Evolutionary conservation across 1,139 yeast genomes (phyloP).

Genomic region (Sugiyamaella paludigena): DNA sequence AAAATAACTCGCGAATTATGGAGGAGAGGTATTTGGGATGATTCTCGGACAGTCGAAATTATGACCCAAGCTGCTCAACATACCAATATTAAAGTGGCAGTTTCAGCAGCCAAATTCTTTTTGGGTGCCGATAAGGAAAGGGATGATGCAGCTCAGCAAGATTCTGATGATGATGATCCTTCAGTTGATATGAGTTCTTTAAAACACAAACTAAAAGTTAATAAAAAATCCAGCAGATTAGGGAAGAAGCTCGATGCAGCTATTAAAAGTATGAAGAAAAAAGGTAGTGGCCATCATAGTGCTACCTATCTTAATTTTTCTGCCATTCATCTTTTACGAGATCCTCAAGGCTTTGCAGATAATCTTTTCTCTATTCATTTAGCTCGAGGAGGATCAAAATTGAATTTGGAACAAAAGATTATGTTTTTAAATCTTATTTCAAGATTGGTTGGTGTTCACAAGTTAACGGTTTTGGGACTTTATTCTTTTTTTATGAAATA

Average conservation of each 20-base stretch:
- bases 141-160: conserved; percentile 74
- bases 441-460: conserved; percentile 89
- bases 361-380: conserved; percentile 69
- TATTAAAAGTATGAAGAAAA: conserved; percentile 63
- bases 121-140: conserved; percentile 94
- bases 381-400: conserved; percentile 59
- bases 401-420: conserved; percentile 84
- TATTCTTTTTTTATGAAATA: conserved; percentile 86
- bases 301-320: conserved; percentile 85
- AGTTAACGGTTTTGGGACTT: conserved; percentile 81
- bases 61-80: conserved; percentile 96
- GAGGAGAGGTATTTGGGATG: conserved; percentile 99
- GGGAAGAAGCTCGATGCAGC: conserved; percentile 76
- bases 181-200: conserved; percentile 46
- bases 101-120: conserved; percentile 87
- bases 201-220: conserved; percentile 77
- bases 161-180: conserved; percentile 73
- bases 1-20: conserved; percentile 91
- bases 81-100: conserved; percentile 80
- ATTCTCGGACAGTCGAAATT: conserved; percentile 88
- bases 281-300: conserved; percentile 44
- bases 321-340: conserved; percentile 89
- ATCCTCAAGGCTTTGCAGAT: conserved; percentile 98
- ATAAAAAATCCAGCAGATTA: conserved; percentile 78
- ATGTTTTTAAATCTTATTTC: conserved; percentile 83